Evolutionary conservation across 2,329 filamentous ascomycete species (phyloP), one percentile per base, ranked within the genome.

Genomic region (Cercospora citrullina): DNA sequence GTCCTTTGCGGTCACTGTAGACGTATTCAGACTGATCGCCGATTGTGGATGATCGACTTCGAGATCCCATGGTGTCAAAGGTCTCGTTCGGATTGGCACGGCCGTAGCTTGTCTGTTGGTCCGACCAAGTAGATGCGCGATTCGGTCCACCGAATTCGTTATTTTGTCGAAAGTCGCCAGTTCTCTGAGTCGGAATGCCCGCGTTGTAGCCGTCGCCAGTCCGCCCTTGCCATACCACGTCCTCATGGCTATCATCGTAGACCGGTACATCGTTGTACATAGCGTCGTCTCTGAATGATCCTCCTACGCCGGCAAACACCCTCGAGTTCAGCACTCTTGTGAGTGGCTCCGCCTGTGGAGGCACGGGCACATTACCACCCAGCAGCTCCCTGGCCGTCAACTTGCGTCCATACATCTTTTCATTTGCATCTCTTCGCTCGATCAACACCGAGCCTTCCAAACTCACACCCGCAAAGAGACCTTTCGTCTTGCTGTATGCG

Each of bases 401-500:
- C 69, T 91, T 88, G 67, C 90, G 88, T 70, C 92, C 92, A 80
- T 99, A 99, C 69, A 99, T 87, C 82, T 96, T 97, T 82, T 97
- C 91, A 78, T 99, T 99, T 74, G 95, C 95, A 80, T 99, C 95
- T 81, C 93, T 91, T 71, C 95, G 89, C 83, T 99, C 95, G 71
- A 98, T 92, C 72, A 99, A 90, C 63, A 92, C 93, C 69, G 91
- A 94, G 23, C 95, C 95, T 80, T 99, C 95, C 72, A 99, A 84
- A 74, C 92, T 96, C 59, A 99, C 94, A 77, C 95, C 95, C 5
- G 95, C 95, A 75, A 99, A 99, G 33, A 99, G 83, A 21, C 95
- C 95, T 83, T 97, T 98, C 12, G 95, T 99, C 83, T 97, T 98
- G 79, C 91, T 95, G 85, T 99, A 99, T 76, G 92, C 92, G 84